A percentile compares a stretch with the other conserved stretches of the same genome.
Evolutionary conservation across 805 yeast species (phyloP).

Genomic region (Metschnikowia continentalis): DNA sequence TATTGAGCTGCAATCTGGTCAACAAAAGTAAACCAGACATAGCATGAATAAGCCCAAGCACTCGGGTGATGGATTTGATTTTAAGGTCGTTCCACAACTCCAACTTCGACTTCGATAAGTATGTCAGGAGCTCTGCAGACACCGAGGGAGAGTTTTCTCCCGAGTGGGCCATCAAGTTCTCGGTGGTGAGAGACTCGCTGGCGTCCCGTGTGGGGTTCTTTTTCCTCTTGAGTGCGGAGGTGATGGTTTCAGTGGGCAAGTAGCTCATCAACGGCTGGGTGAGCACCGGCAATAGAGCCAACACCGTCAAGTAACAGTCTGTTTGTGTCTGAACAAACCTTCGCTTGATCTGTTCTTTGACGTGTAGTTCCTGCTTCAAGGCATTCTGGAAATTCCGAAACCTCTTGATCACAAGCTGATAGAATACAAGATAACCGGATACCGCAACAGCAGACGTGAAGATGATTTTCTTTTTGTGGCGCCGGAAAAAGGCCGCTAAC

Average conservation of each 20-base stretch:
- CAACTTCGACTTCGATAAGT: constrained; percentile 28
- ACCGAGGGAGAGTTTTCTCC: constrained; percentile 24
- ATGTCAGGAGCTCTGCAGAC: constrained; percentile 15
- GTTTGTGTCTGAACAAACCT: constrained; percentile 89
- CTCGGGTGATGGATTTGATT: constrained; percentile 65
- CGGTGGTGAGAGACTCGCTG: constrained; percentile 43
- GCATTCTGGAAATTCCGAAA: constrained; percentile 38
- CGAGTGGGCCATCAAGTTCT: constrained; percentile 33
- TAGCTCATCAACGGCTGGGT: constrained; percentile 57
- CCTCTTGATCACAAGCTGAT: constrained; percentile 37
- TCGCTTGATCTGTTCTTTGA: constrained; percentile 57
- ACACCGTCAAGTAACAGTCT: constrained; percentile 79
- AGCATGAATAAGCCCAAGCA: constrained; percentile 66
- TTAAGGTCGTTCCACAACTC: constrained; percentile 84
- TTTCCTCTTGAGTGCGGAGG: constrained; percentile 63
- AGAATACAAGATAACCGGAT: constrained; percentile 33
- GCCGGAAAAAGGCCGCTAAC: constrained; percentile 36
- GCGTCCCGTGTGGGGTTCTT: constrained; percentile 33
- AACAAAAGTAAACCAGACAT: constrained; percentile 68
- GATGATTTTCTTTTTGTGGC: constrained; percentile 36
- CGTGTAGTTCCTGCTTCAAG: constrained; percentile 37
- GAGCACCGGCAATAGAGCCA: constrained; percentile 77
- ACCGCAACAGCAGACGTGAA: constrained; percentile 31
- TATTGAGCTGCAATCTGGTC: constrained; percentile 81
- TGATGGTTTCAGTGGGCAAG: constrained; percentile 69